Base-by-base conservation (phyloP, 805 yeast genomes). In the Soucietia sequanensis region DNA sequence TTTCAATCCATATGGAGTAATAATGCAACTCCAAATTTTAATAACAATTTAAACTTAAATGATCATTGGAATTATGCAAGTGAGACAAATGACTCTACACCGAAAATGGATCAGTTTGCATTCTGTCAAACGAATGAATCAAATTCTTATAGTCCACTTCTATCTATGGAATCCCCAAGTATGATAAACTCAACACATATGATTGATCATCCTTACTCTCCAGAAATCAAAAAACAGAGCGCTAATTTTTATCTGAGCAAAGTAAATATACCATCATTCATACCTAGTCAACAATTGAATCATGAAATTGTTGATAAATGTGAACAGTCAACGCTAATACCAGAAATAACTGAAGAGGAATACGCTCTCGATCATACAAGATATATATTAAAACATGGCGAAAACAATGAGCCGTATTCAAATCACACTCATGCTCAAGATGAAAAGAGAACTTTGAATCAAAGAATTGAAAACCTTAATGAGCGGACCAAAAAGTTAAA, bases 251-350 rank as follows among this genome's bases (percentile, higher is more conserved):
- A 45, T 30, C 36, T 37, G 38, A 31, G 30, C 14, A 37, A 38
- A 23, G 45, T 47, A 14, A 48, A 47, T 30, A 39, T 39, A n/a
- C 48, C 52, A 1, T 33, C 46, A 5, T 52, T 50, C 23, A 37
- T 50, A 7, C 52, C 52, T 5, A n/a, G n/a, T n/a, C n/a, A n/a
- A n/a, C n/a, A n/a, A n/a, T n/a, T n/a, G n/a, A n/a, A n/a, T n/a
- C n/a, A n/a, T n/a, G n/a, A n/a, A n/a, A n/a, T n/a, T n/a, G n/a
- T n/a, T n/a, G n/a, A n/a, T n/a, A n/a, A n/a, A n/a, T n/a, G n/a
- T n/a, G n/a, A n/a, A n/a, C n/a, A n/a, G n/a, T n/a, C n/a, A n/a
- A n/a, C n/a, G n/a, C n/a, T n/a, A n/a, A n/a, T n/a, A n/a, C 27
- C n/a, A n/a, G n/a, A n/a, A n/a, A n/a, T n/a, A n/a, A n/a, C n/a